Percentiles rank a stretch among this genome's conserved stretches.
phyloP scores from a whole-genome alignment of 176 grass and related monocot species.

The Juncus effusus region DNA sequence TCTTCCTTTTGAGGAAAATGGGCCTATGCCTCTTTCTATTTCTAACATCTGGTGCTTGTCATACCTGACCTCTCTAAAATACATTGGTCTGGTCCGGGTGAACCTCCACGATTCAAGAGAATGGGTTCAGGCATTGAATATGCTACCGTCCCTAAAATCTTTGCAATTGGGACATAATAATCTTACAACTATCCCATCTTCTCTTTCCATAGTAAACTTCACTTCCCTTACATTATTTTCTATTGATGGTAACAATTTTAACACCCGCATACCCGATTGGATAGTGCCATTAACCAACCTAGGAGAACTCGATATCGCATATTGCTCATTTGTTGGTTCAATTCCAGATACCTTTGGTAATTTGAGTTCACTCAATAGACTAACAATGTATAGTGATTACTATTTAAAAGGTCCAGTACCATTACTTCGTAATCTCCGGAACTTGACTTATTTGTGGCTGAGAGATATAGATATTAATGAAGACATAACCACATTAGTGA shows the following conservation, averaged over 20 bases:
- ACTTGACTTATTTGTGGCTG: not conserved
- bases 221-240: not conserved
- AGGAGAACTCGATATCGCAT: not conserved
- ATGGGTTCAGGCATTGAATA: not conserved
- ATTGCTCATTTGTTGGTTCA: not conserved
- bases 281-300: not conserved
- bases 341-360: not conserved
- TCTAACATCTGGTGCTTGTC: not conserved
- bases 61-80: not conserved
- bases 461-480: not conserved
- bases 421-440: not conserved
- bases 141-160: not conserved
- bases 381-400: not conserved
- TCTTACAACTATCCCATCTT: not conserved
- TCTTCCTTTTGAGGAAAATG: no score
- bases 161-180: not conserved
- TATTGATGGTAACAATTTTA: not conserved
- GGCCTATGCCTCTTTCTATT: not conserved
- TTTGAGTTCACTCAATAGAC: not conserved
- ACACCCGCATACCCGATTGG: not conserved
- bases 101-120: not conserved
- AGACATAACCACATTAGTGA: no score
- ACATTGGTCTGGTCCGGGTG: not conserved
- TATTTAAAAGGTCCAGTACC: not conserved
- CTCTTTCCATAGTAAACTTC: not conserved